Evolutionary conservation across 2,329 filamentous ascomycete genomes (phyloP).

Genomic region (Plenodomus tracheiphilus): DNA sequence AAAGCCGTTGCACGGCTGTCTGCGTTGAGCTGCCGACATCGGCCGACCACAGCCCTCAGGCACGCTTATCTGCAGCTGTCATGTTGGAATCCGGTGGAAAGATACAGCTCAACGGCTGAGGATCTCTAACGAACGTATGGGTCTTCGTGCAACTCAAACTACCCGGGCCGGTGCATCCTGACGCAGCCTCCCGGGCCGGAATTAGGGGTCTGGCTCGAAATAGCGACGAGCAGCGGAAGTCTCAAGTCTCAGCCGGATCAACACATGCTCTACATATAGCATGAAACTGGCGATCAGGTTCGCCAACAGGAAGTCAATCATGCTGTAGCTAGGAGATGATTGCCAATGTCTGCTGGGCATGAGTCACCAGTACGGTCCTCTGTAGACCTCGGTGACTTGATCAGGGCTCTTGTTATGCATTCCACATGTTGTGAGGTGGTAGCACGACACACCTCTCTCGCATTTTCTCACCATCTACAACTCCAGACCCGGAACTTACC

Average conservation of each 20-base stretch:
- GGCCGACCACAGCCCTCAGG: slow-evolving; percentile 14
- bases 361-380: background rate
- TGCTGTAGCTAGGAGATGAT: background rate
- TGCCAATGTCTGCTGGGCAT: background rate
- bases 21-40: slow-evolving; percentile 27
- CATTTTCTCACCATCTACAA: no score
- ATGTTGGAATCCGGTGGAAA: slow-evolving; percentile 7
- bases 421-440: background rate
- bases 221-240: background rate
- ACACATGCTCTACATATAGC: background rate
- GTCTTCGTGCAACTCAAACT: background rate
- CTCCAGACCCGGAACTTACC: no score
- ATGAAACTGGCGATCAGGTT: background rate
- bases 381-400: background rate
- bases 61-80: slow-evolving; percentile 25
- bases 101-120: background rate
- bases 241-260: background rate
- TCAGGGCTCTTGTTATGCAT: background rate
- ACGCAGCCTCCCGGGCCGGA: background rate
- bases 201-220: background rate
- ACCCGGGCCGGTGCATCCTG: background rate
- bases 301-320: background rate
- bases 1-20: slow-evolving; percentile 11
- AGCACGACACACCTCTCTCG: no score
- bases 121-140: background rate